Evolutionary conservation across 495 filamentous ascomycete species (phyloP).

Genomic region (Aspergillus homomorphus): DNA sequence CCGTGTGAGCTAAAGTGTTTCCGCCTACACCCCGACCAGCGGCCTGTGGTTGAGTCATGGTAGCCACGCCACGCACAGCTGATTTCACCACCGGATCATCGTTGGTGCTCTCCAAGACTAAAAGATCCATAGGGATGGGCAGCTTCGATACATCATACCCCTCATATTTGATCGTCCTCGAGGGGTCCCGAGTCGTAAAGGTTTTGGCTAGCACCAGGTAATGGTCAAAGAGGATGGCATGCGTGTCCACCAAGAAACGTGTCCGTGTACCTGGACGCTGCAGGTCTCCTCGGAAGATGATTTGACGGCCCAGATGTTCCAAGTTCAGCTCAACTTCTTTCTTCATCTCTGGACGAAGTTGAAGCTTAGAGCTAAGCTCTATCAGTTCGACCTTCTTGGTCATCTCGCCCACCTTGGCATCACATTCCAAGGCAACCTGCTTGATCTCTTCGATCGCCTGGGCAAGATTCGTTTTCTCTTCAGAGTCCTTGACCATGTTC

Average conservation of each 20-base stretch:
- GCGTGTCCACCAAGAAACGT: slow-evolving; percentile 88
- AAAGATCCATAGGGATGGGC: slow-evolving; percentile 94
- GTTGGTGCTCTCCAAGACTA: slow-evolving; percentile 85
- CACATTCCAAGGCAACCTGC: slow-evolving; percentile 85
- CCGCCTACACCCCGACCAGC: slow-evolving; percentile 46
- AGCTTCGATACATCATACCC: slow-evolving; percentile 93
- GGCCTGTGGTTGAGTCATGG: slow-evolving; percentile 51
- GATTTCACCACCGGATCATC: slow-evolving; percentile 89
- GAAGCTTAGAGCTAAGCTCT: slow-evolving; percentile 78
- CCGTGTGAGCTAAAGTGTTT: slow-evolving; percentile 60
- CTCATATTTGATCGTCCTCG: slow-evolving; percentile 67
- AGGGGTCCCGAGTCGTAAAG: slow-evolving; percentile 60
- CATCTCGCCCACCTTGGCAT: slow-evolving; percentile 92
- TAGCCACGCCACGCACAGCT: slow-evolving; percentile 68
- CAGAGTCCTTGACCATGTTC: slow-evolving; percentile 76
- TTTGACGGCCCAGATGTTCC: slow-evolving; percentile 83
- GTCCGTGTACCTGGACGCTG: slow-evolving; percentile 78
- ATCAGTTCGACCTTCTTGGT: slow-evolving; percentile 84
- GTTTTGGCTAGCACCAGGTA: slow-evolving; percentile 92
- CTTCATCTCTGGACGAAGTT: slow-evolving; percentile 82
- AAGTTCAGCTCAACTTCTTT: slow-evolving; percentile 80
- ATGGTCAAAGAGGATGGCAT: slow-evolving; percentile 92
- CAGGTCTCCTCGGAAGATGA: slow-evolving; percentile 86
- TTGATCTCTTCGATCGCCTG: slow-evolving; percentile 95
- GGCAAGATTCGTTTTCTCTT: slow-evolving; percentile 84